Evolutionary conservation across 108 stramenopile genomes (phyloP).

Genomic region (Aurantiochytrium sp.): DNA sequence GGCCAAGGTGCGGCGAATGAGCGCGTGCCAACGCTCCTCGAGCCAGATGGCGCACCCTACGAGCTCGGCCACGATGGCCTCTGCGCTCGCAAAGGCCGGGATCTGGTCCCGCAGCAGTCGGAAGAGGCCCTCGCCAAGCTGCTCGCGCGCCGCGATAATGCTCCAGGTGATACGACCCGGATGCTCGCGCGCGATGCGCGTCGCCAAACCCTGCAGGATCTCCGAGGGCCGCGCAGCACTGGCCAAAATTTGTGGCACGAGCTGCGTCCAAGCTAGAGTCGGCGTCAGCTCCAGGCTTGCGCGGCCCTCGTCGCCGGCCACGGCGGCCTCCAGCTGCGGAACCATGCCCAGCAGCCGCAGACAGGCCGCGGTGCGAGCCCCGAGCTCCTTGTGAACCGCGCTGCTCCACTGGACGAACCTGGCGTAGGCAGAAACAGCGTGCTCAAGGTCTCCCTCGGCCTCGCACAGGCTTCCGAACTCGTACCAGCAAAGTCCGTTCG

Average conservation of each 20-base stretch:
- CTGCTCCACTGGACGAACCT: neutral
- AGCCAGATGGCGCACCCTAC: constrained; percentile 15
- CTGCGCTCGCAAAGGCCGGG: neutral
- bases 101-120: neutral
- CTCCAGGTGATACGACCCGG: neutral
- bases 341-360: neutral
- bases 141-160: neutral
- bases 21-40: neutral
- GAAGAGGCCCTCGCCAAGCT: neutral
- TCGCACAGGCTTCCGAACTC: neutral
- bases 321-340: neutral
- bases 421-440: neutral
- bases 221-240: neutral
- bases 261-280: neutral
- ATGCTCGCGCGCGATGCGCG: neutral
- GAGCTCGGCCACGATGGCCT: neutral
- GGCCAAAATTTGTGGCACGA: neutral
- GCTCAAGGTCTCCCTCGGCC: neutral
- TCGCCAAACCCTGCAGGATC: neutral
- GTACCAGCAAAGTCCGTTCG: neutral
- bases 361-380: neutral
- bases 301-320: neutral
- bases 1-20: neutral
- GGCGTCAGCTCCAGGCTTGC: neutral
- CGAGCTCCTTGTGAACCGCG: neutral